Base-by-base conservation (phyloP, 768 basidiomycete genomes). In the Xerocomus spinulosus region DNA sequence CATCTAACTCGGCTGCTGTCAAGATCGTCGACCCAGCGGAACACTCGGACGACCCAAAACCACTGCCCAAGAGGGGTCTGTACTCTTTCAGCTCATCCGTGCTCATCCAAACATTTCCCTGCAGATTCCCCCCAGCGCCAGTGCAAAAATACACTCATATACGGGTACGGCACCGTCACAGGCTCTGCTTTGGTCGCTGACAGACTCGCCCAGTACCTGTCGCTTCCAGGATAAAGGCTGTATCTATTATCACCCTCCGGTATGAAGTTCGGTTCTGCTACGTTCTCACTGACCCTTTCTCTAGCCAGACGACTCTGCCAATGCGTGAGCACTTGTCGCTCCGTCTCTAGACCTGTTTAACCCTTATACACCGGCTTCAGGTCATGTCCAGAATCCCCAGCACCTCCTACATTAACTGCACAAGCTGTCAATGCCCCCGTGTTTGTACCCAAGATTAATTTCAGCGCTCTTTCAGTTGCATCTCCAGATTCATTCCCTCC, bases 91-190 rank as follows among this genome's bases (percentile, higher is more conserved):
- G 21, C 21, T 29, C 46, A 15, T 23, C 6, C 4, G 6, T 34
- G 46, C 48, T 39, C 44, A 38, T 41, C 44, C 54, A 26, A 49
- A 52, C 39, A 18, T 14, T 18, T 34, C 36, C 13, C 36, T 34
- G 34, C 60, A 87, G 85, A 88, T 69, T 74, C 80, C 38, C 75
- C 78, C 13, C 82, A 84, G 64, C 80, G 85, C 44, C 86, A 92
- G 60, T 96, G 92, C 70, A 82, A 88, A 62, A 95, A 96, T 73
- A 82, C 93, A 43, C 72, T 87, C 65, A 93, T 95, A 53, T 87
- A 93, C 63, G 92, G 93, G 92, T 93, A 70, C 54, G 66, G 3
- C 54, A 30, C 5, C 9, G 14, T 40, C 9, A 28, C 34, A n/a
- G 9, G 15, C 29, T 18, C 7, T 26, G 7, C 4, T 51, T 24